Evolutionary conservation across 2,329 filamentous ascomycete genomes (phyloP).

Genomic region (Knufia petricola): DNA sequence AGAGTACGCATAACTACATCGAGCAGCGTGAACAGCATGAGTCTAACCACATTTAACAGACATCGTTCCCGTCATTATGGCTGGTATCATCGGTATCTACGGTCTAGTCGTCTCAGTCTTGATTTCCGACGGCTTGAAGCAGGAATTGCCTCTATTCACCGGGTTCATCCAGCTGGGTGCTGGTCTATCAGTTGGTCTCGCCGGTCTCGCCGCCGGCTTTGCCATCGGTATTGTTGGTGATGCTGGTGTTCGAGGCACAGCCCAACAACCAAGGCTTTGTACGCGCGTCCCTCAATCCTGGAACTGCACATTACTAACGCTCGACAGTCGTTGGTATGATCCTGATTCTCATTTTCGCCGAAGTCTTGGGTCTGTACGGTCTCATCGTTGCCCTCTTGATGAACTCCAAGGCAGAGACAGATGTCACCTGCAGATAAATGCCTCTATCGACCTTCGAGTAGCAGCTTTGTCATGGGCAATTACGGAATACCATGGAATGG

Average conservation of each 20-base stretch:
- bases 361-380: conserved; percentile 98
- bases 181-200: conserved; percentile 70
- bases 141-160: conserved; percentile 64
- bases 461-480: background rate
- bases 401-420: conserved; percentile 81
- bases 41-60: conserved; percentile 45
- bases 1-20: conserved; percentile 59
- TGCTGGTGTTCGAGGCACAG: conserved; percentile 43
- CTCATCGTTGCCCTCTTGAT: conserved; percentile 97
- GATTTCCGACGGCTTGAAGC: conserved; percentile 68
- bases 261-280: conserved; percentile 38
- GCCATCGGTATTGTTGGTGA: conserved; percentile 73
- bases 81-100: conserved; percentile 99
- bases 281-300: background rate
- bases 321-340: conserved; percentile 76
- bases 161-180: conserved; percentile 80
- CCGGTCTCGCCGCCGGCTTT: conserved; percentile 73
- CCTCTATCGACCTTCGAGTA: background rate
- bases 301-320: background rate
- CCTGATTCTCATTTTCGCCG: conserved; percentile 97
- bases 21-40: background rate
- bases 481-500: background rate
- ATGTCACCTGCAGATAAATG: conserved; percentile 49
- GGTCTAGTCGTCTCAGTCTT: conserved; percentile 80
- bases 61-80: conserved; percentile 99